Evolutionary conservation across 2,329 filamentous ascomycete species (phyloP).

Genomic region (Calonectria pseudoreteaudii): DNA sequence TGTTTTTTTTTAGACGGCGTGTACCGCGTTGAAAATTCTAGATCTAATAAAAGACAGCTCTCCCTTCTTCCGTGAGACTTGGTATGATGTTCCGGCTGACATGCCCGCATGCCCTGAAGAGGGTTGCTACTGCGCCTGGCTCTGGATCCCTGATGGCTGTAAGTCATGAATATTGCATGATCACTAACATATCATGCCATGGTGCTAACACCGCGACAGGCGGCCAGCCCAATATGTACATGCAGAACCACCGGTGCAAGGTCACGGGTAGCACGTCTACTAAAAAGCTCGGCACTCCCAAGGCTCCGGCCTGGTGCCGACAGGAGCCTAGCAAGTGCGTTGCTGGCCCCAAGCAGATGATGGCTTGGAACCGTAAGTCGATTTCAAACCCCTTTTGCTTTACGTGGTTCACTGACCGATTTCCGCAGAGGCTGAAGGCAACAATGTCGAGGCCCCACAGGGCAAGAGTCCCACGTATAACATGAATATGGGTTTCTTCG

Average conservation of each 20-base stretch:
- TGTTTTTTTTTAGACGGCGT: too few species aligned
- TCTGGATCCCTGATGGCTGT: constrained; percentile 47
- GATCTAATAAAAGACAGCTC: constrained; percentile 27
- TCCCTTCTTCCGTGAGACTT: constrained; percentile 46
- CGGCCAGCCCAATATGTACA: constrained; percentile 51
- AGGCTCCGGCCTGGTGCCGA: constrained; percentile 56
- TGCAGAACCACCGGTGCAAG: constrained; percentile 62
- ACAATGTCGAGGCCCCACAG: constrained; percentile 46
- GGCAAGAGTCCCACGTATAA: constrained; percentile 48
- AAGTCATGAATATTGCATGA: neutral
- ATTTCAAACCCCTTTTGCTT: neutral
- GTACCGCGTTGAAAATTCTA: neutral
- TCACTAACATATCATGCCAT: too few species aligned
- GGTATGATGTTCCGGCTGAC: constrained; percentile 44
- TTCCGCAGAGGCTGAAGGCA: constrained; percentile 45
- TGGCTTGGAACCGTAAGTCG: constrained; percentile 57
- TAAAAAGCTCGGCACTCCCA: constrained; percentile 53
- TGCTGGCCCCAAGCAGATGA: constrained; percentile 62
- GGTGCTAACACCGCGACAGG: constrained; percentile 24
- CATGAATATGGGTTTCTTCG: constrained; percentile 48
- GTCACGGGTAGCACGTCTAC: constrained; percentile 57
- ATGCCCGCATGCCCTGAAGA: constrained; percentile 42
- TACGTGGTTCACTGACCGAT: neutral
- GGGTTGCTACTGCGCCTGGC: constrained; percentile 47
- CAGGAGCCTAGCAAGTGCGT: constrained; percentile 56